Conservation (phyloP, 2,329 filamentous ascomycete species). For the Phaeosphaeriaceae sp. region DNA sequence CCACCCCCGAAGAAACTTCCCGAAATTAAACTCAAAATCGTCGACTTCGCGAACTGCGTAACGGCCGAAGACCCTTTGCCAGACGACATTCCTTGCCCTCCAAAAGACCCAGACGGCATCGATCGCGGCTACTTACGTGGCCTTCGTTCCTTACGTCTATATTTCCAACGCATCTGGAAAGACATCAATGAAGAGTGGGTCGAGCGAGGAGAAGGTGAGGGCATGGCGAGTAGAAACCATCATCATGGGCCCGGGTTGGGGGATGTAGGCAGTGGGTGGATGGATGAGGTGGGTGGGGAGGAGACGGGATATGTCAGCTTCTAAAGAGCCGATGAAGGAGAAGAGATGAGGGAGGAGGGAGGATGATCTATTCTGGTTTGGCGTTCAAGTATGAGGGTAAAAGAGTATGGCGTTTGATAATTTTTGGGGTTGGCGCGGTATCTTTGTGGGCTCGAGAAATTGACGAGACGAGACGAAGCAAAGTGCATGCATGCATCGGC, state of each 20-base stretch:
- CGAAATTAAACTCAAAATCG: slow-evolving; percentile 90
- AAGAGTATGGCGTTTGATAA: not conserved
- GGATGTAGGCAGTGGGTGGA: slow-evolving; percentile 43
- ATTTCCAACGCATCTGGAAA: slow-evolving; percentile 86
- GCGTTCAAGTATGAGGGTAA: not conserved
- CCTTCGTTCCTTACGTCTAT: slow-evolving; percentile 77
- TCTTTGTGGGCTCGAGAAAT: not conserved
- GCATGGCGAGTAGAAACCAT: slow-evolving; percentile 42
- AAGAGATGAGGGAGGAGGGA: not conserved
- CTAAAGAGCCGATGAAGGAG: slow-evolving; percentile 13
- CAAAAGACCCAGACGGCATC: slow-evolving; percentile 78
- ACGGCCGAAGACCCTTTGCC: slow-evolving; percentile 78
- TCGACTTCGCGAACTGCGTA: slow-evolving; percentile 97
- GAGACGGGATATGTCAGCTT: slow-evolving; percentile 50
- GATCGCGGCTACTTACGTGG: slow-evolving; percentile 91
- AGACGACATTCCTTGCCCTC: slow-evolving; percentile 74
- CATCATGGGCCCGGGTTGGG: slow-evolving; percentile 43
- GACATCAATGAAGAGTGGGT: slow-evolving; percentile 68
- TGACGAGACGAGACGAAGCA: not conserved
- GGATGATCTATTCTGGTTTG: not conserved
- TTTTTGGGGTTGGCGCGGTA: not conserved
- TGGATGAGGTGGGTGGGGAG: slow-evolving; percentile 42
- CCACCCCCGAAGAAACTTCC: slow-evolving; percentile 31
- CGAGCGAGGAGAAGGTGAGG: slow-evolving; percentile 53
- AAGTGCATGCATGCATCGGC: not conserved